Evolutionary conservation across 139 green algal genomes (phyloP).

Genomic region (Coelastrella sp.): DNA sequence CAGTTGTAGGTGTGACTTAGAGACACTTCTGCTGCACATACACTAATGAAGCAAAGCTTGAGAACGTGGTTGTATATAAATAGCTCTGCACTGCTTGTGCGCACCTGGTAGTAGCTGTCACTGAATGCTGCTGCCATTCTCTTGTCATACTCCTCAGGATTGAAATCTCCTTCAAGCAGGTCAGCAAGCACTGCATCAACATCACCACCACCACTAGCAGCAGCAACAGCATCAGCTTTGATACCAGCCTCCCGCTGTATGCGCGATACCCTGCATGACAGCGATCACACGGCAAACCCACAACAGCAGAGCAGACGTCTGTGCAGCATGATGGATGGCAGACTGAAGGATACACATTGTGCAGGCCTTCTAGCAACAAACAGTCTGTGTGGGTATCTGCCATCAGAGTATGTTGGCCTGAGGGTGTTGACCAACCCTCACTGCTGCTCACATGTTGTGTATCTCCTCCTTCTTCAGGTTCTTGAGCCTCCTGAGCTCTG

Average conservation of each 20-base stretch:
- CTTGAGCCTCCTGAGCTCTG: slow-evolving; percentile 90
- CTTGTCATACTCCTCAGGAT: slow-evolving; percentile 91
- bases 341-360: too few species aligned
- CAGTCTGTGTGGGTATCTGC: too few species aligned
- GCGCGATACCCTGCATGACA: slow-evolving; percentile 6
- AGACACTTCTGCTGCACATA: too few species aligned
- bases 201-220: neutral
- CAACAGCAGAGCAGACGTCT: neutral
- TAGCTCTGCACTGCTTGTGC: neutral
- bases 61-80: too few species aligned
- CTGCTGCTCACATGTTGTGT: slow-evolving; percentile 63
- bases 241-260: slow-evolving; percentile 39
- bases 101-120: slow-evolving; percentile 90
- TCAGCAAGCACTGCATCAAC: slow-evolving; percentile 48
- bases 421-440: neutral
- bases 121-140: slow-evolving; percentile 91
- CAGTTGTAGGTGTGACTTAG: too few species aligned
- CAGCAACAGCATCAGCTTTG: neutral
- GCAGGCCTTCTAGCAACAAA: too few species aligned
- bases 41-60: too few species aligned
- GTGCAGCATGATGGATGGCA: too few species aligned
- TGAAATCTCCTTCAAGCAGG: slow-evolving; percentile 92
- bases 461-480: slow-evolving; percentile 93
- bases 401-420: too few species aligned
- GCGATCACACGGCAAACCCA: neutral